Base-by-base conservation (phyloP, 2,329 filamentous ascomycete species). In the Capronia americana region DNA sequence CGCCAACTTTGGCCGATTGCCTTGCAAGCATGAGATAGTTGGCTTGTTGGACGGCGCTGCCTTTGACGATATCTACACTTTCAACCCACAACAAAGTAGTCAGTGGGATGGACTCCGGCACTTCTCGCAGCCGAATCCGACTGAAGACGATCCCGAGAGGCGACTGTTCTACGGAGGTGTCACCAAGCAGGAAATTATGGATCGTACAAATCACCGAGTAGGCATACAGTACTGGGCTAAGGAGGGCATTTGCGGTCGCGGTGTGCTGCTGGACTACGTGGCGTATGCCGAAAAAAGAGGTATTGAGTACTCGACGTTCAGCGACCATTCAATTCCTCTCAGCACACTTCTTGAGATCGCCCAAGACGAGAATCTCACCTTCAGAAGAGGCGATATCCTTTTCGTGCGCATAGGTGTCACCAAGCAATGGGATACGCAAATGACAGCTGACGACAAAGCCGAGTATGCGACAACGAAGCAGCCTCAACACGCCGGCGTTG, bases 371-470 rank as follows among this genome's bases (percentile, higher is more conserved):
- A 76, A 78, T 4, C 77, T 84, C n/a, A 77, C 73, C 0, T 84
- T 86, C 56, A 77, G 78, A 50, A 77, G 75, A 2, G 85, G 85
- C 2, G 85, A 86, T 62, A 81, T 86, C n/a, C 76, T 87, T 6
- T 80, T 87, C 63, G 75, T 85, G 5, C 79, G 83, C 20, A 77
- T 78, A 12, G 79, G 79, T 10, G 74, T 78, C 14, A 79, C 76
- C 11, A 75, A 76, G 50, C 78, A 80, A 73, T 81, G 78, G 78
- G 78, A 80, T 26, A 77, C 73, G 1, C 46, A 73, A 34, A 79
- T 80, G 76, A 77, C 76, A 10, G 12, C 73, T 74, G 0, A 75
- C 77, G 1, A 78, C 5, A 71, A 82, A 1, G 75, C 76, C 2
- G 73, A 75, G 6, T 73, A 74, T 5, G 68, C 70, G 0, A 64